A percentile compares a stretch with the other conserved stretches of the same genome.
phyloP scores from a whole-genome alignment of 1,284 basidiomycete species.

The Singerocomus inundabilis region DNA sequence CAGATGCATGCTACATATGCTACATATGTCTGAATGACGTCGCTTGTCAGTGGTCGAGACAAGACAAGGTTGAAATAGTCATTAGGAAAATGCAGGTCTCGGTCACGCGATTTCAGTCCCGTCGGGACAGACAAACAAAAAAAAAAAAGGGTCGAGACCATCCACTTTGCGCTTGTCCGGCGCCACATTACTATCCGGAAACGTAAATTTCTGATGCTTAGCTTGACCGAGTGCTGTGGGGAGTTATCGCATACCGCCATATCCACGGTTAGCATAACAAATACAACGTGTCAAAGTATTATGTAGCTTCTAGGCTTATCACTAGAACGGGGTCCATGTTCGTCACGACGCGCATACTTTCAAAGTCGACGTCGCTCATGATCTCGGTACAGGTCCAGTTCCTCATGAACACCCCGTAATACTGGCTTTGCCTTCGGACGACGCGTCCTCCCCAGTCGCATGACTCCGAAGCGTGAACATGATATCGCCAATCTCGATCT shows the following conservation, averaged over 20 bases:
- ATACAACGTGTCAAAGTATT: background rate
- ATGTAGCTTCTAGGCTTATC: background rate
- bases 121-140: background rate
- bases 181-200: too few species aligned
- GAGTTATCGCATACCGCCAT: too few species aligned
- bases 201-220: too few species aligned
- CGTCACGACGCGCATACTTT: too few species aligned
- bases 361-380: background rate
- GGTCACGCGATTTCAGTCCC: constrained; percentile 7
- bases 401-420: background rate
- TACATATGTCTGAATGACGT: too few species aligned
- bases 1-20: too few species aligned
- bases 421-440: background rate
- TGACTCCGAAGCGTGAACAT: constrained; percentile 16
- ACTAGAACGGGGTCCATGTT: background rate
- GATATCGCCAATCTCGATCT: constrained; percentile 23
- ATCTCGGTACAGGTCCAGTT: background rate
- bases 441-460: background rate
- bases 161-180: too few species aligned
- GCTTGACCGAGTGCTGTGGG: too few species aligned
- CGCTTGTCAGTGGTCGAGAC: too few species aligned
- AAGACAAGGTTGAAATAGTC: too few species aligned
- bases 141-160: too few species aligned
- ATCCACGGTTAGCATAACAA: too few species aligned
- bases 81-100: background rate